Base-by-base conservation (phyloP, 768 basidiomycete species). In the Lactifluus volemus region DNA sequence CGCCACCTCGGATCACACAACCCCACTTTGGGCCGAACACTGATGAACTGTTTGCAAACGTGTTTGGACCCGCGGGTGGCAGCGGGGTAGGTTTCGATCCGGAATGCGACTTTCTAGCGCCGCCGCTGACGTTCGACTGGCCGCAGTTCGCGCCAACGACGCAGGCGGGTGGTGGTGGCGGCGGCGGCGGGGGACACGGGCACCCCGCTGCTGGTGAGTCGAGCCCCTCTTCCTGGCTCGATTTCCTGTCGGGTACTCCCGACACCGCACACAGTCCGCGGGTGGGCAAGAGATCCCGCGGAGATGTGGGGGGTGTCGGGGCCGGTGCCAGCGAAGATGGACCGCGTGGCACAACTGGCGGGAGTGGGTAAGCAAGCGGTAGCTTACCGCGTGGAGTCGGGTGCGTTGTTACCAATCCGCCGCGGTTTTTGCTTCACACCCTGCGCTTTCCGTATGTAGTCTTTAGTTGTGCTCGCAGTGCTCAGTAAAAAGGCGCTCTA, bases 81-180 rank as follows among this genome's bases (percentile, higher is more conserved):
- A 50, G 55, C 57, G 64, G 56, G 62, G 61, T 63, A 63, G 65
- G 65, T 60, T 38, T 34, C 57, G 63, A 65, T 55, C 54, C 42
- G 53, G 59, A 60, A 53, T 63, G 49, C 53, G 61, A 54, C 58
- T 65, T 64, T 59, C 51, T 56, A 25, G 56, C 53, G 21, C 52
- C 58, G 14, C 63, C 65, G 65, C 65, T 66, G 59, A 66, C 63
- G 59, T 66, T 66, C 65, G 65, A 66, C 38, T 66, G 65, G 65
- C 65, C 65, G 65, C 65, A 65, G 65, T 60, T 59, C 36, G 53
- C 49, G 48, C 53, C 65, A 49, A 12, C 61, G 58, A 55, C 60
- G 57, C 63, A 64, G 32, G 47, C 53, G 49, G 41, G 49, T 17
- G 42, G 60, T 44, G 21, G 60, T 17, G 25, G 25, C 25, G 25